Evolutionary conservation across 805 yeast species (phyloP), one percentile per base, ranked within the genome.

Genomic region (Spathaspora hagerdaliae): DNA sequence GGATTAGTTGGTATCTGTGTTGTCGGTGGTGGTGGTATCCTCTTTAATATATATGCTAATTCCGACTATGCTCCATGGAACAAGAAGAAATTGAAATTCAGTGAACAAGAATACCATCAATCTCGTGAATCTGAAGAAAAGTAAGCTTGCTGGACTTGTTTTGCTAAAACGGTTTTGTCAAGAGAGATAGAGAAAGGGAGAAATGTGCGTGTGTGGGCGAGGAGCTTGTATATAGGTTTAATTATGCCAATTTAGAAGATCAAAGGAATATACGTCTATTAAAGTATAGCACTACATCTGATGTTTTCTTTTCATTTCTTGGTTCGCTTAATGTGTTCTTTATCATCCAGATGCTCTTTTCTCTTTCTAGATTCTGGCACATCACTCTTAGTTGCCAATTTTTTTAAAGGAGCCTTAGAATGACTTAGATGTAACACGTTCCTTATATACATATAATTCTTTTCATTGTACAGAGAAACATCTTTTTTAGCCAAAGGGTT

Each of bases 31-130:
- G 75, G 74, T 29, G 56, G 71, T 45, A 63, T 70, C 29, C 33
- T 63, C 7, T 71, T 67, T 59, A 72, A 72, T 54, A 46, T 72
- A 27, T 72, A 64, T 56, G 66, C 68, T 51, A 72, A 72, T 60
- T 69, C 74, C 26, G 76, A 72, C 53, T 72, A 54, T 54, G 71
- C 75, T 41, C 56, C 55, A 33, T 64, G 67, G 70, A 72, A 72
- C 61, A 58, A 61, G 51, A 48, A 65, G 40, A 72, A 72, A 59
- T 63, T 68, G 55, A 64, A 58, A 33, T 72, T 70, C 53, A 63
- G 60, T 46, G 56, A 61, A 51, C 57, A 52, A 29, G 61, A 67
- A 45, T 62, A 63, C 52, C 65, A 60, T 33, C 60, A 64, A 42
- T 56, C 56, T 26, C 63, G 67, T 45, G 49, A 27, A 19, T 35